These are phyloP conservation scores for Gentiana straminea DNA, from an alignment of 257 asterid species.

Conservation along the genomic window DNA sequence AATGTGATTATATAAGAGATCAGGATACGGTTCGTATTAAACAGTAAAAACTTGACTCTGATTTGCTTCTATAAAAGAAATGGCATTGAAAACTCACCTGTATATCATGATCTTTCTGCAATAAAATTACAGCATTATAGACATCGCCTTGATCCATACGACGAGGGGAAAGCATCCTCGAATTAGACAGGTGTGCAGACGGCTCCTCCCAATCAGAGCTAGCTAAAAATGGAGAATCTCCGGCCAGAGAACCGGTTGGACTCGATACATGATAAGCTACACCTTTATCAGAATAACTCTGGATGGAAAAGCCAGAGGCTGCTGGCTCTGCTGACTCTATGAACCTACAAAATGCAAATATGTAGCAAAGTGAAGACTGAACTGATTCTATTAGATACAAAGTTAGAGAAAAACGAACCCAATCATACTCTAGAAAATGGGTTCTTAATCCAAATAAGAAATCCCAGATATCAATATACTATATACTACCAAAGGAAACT, in stretches of 20 bases:
- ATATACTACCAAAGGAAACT: too few relatives aligned
- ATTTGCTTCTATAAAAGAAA: too few relatives aligned
- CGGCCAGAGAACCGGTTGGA: conserved; percentile 11
- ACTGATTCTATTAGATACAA: neutral
- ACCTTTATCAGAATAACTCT: conserved; percentile 9
- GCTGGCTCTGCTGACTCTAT: conserved; percentile 27
- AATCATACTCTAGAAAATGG: too few relatives aligned
- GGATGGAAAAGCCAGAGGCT: conserved; percentile 3
- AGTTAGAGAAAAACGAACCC: neutral
- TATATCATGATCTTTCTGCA: conserved; percentile 57
- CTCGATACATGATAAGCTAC: conserved; percentile 10
- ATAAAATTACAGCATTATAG: conserved; percentile 43
- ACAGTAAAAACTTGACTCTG: too few relatives aligned
- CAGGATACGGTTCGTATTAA: too few relatives aligned
- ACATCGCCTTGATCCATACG: conserved; percentile 31
- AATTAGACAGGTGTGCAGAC: conserved; percentile 17
- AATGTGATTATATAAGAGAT: too few relatives aligned
- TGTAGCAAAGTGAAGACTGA: neutral
- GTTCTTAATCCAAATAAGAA: too few relatives aligned
- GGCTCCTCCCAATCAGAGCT: conserved; percentile 59
- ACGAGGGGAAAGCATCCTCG: conserved; percentile 10
- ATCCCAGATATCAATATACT: too few relatives aligned
- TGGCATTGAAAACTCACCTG: conserved; percentile 29
- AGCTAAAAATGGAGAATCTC: conserved; percentile 15
- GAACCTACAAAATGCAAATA: conserved; percentile 25